These are phyloP conservation scores for Moricandia moricandioides DNA, from an alignment of 345 rosid species.

Conservation along the genomic window DNA sequence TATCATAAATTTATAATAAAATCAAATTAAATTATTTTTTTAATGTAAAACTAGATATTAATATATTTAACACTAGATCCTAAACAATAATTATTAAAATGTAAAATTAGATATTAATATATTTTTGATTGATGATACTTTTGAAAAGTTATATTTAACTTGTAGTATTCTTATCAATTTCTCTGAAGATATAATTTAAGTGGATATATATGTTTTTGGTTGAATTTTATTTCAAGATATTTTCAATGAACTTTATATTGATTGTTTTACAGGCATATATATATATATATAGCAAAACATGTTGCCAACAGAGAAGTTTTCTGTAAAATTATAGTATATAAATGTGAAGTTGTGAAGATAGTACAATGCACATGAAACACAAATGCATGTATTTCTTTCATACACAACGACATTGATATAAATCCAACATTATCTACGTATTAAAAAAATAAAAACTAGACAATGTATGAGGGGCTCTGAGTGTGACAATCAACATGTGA, in stretches of 20 bases:
- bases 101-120: no score
- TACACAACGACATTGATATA: conserved; percentile 17
- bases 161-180: no score
- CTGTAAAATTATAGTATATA: not conserved
- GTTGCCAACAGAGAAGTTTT: not conserved
- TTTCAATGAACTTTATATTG: not conserved
- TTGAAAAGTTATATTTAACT: no score
- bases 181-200: no score
- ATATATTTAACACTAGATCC: no score
- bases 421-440: conserved; percentile 19
- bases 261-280: not conserved
- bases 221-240: not conserved
- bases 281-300: not conserved
- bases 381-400: conserved; percentile 22
- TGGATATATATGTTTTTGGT: not conserved
- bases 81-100: no score
- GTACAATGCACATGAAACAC: conserved; percentile 14
- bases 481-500: conserved; percentile 37
- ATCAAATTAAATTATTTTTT: no score
- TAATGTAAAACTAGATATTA: no score
- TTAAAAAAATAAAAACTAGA: conserved; percentile 1
- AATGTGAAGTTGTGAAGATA: not conserved
- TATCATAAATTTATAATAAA: no score
- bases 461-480: not conserved
- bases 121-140: no score